Percentiles rank a stretch among this genome's conserved stretches.
Evolutionary conservation across 768 basidiomycete species (phyloP).

Genomic region (Rhizopogon rudus): DNA sequence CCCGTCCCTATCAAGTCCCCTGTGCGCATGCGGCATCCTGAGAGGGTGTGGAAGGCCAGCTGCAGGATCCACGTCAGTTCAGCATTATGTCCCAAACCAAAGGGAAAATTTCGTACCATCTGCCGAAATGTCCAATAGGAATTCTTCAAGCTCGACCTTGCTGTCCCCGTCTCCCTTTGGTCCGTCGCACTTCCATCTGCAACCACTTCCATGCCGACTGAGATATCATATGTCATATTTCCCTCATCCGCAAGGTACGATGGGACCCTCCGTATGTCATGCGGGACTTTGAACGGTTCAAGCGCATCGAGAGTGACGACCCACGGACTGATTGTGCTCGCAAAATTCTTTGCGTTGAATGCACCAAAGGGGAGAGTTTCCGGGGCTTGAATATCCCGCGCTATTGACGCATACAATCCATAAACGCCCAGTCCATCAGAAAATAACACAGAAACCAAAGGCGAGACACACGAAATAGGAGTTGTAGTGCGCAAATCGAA

Average conservation of each 20-base stretch:
- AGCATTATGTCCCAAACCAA: background rate
- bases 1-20: slow-evolving; percentile 3
- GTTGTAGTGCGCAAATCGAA: too few species aligned
- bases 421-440: background rate
- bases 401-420: background rate
- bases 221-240: slow-evolving; percentile 1
- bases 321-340: slow-evolving; percentile 3
- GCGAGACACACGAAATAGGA: background rate
- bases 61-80: background rate
- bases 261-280: background rate
- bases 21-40: slow-evolving; percentile 2
- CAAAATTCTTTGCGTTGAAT: slow-evolving; percentile 4
- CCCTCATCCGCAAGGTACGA: background rate
- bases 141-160: slow-evolving; percentile 1
- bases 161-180: background rate
- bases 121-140: slow-evolving; percentile 4
- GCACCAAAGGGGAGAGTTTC: slow-evolving; percentile 1
- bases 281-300: slow-evolving; percentile 1
- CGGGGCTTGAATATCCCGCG: background rate
- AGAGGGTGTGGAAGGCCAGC: slow-evolving; percentile 1
- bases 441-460: background rate
- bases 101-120: background rate
- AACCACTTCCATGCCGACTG: background rate
- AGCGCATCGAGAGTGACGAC: slow-evolving; percentile 4
- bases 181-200: background rate